Percentiles rank a stretch among this genome's conserved stretches.
These are phyloP conservation scores for Gossypium sturtianum DNA, from an alignment of 345 rosid genomes.

Conservation along the genomic window DNA sequence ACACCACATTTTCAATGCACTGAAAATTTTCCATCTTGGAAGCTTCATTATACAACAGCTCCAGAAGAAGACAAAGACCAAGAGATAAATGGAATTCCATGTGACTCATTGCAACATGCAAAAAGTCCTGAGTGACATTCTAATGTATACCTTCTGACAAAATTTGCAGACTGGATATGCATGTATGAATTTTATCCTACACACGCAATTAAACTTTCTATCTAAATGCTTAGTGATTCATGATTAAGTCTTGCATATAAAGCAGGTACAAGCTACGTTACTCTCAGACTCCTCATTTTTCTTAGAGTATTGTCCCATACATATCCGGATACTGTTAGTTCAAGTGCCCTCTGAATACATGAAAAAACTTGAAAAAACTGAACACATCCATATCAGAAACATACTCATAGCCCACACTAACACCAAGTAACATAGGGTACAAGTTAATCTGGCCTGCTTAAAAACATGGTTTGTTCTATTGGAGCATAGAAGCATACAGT, in stretches of 20 bases:
- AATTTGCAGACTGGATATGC: background rate
- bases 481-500: background rate
- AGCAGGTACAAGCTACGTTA: background rate
- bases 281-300: background rate
- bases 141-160: background rate
- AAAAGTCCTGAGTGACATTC: background rate
- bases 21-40: background rate
- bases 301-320: background rate
- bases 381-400: too few relatives aligned
- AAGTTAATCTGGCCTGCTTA: too few relatives aligned
- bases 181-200: background rate
- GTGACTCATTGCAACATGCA: background rate
- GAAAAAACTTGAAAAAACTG: too few relatives aligned
- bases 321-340: background rate
- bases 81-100: background rate
- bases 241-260: background rate
- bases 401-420: too few relatives aligned
- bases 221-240: background rate
- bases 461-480: too few relatives aligned
- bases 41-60: background rate
- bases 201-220: background rate
- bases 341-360: too few relatives aligned
- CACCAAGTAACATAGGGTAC: too few relatives aligned
- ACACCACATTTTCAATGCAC: background rate
- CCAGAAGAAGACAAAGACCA: background rate